Evolutionary conservation across 345 rosid genomes (phyloP).

Genomic region (Eutrema heterophyllum): DNA sequence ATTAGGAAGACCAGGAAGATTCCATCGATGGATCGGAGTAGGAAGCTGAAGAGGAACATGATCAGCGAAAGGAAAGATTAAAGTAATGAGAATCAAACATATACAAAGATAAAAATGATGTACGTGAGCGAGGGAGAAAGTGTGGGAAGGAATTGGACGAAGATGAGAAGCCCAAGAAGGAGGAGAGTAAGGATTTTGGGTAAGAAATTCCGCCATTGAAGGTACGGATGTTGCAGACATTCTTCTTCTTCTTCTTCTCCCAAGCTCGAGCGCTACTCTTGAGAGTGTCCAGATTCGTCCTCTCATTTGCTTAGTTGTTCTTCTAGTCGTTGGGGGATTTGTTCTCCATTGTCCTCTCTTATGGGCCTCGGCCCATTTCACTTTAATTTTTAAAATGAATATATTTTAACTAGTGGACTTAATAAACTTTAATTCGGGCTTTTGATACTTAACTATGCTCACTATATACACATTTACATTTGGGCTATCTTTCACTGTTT

Average conservation of each 20-base stretch:
- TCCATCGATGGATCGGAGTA: slow-evolving; percentile 87
- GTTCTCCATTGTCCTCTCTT: neutral
- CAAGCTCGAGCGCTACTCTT: neutral
- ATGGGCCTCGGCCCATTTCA: slow-evolving; percentile 10
- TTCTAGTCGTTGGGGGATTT: neutral
- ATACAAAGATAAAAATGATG: neutral
- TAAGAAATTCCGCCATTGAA: slow-evolving; percentile 45
- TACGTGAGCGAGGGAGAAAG: slow-evolving; percentile 70
- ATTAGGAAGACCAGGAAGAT: slow-evolving; percentile 71
- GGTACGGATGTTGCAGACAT: slow-evolving; percentile 31
- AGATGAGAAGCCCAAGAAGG: slow-evolving; percentile 81
- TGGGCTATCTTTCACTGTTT: no score
- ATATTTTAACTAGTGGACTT: neutral
- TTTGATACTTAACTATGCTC: no score
- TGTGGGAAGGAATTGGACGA: slow-evolving; percentile 49
- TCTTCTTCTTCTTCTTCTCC: neutral
- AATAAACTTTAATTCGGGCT: no score
- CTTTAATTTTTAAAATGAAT: neutral
- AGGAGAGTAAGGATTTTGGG: slow-evolving; percentile 48
- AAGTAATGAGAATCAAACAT: neutral
- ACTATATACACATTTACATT: no score
- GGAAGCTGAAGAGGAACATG: slow-evolving; percentile 44
- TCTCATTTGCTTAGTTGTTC: neutral
- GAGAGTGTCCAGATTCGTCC: slow-evolving; percentile 4
- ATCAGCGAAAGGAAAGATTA: neutral